These are phyloP conservation scores for Cruciata laevipes DNA, from an alignment of 257 asterid genomes.

Conservation along the genomic window DNA sequence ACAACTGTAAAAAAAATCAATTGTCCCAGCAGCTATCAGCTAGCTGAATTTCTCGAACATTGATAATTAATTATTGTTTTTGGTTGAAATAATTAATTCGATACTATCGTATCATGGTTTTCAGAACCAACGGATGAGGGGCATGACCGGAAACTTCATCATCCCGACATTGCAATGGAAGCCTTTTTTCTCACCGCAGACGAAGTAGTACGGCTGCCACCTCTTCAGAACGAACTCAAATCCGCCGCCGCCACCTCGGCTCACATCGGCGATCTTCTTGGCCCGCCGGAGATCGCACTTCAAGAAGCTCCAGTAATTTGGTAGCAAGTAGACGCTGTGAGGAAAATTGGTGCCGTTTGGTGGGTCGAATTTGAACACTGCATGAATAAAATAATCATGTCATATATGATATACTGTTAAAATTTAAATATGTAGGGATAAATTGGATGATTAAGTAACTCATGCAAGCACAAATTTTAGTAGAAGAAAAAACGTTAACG, in stretches of 20 bases:
- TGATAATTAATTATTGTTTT: too few species aligned
- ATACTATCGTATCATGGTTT: too few species aligned
- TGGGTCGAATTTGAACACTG: constrained; percentile 70
- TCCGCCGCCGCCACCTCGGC: constrained; percentile 44
- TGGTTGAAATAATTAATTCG: too few species aligned
- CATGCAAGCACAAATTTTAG: too few species aligned
- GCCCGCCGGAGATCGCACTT: constrained; percentile 57
- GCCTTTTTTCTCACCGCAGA: constrained; percentile 56
- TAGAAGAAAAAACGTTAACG: too few species aligned
- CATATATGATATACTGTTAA: not conserved
- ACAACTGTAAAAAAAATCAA: too few species aligned
- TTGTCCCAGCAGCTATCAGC: too few species aligned
- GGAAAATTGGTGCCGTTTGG: constrained; percentile 51
- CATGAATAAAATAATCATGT: not conserved
- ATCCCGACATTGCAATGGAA: constrained; percentile 57
- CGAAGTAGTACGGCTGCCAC: constrained; percentile 57
- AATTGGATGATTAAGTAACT: too few species aligned
- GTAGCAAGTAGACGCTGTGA: constrained; percentile 60
- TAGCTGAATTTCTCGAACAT: too few species aligned
- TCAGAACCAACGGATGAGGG: constrained; percentile 35
- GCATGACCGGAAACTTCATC: constrained; percentile 71
- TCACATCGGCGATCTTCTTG: constrained; percentile 39
- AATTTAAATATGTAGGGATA: too few species aligned
- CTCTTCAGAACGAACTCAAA: constrained; percentile 52
- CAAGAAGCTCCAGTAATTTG: constrained; percentile 47